Evolutionary conservation across 2,329 filamentous ascomycete species (phyloP), one percentile per base, ranked within the genome.

Genomic region (Penicillium sp.): DNA sequence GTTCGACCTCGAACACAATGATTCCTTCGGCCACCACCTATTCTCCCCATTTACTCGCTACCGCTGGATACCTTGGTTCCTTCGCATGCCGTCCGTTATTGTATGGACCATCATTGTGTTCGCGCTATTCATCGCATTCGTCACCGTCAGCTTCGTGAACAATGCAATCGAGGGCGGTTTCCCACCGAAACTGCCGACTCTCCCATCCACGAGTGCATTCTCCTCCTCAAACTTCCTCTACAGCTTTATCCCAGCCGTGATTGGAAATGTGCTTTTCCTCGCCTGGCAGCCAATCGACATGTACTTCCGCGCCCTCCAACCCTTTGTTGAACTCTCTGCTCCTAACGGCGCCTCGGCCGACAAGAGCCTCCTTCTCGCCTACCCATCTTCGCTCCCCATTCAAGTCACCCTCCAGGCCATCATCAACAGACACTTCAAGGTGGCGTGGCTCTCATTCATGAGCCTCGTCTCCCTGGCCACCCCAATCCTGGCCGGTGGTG

Each of bases 201-300:
- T 82, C 2, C 87, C 91, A 1, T 80, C 84, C 3, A 71, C 78
- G 0, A 81, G 81, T 28, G 91, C 90, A 19, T 97, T 96, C 77
- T 96, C 92, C 1, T 83, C 91, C 0, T 91, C 92, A 54, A 92
- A 97, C 77, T 97, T 97, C 78, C 80, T 97, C 55, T 97, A 93
- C 80, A 87, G 84, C 66, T 89, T 89, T 66, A 73, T 89, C 22
- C 87, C 87, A 0, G 79, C 83, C 0, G 61, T 88, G 3, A 82
- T 89, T 44, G 87, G 83, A 1, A 85, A 82, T 58, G 70, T 88
- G 35, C 79, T 88, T 47, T 86, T 88, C 71, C 83, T 89, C 24
- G 76, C 81, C 56, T 84, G 86, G 79, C 81, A 88, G 55, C 83
- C 85, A 8, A 80, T 89, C 65, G 87, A 89, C 71, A 81, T 85